Conservation (phyloP, 2,329 filamentous ascomycete species). For the Teratosphaeria destructans region DNA sequence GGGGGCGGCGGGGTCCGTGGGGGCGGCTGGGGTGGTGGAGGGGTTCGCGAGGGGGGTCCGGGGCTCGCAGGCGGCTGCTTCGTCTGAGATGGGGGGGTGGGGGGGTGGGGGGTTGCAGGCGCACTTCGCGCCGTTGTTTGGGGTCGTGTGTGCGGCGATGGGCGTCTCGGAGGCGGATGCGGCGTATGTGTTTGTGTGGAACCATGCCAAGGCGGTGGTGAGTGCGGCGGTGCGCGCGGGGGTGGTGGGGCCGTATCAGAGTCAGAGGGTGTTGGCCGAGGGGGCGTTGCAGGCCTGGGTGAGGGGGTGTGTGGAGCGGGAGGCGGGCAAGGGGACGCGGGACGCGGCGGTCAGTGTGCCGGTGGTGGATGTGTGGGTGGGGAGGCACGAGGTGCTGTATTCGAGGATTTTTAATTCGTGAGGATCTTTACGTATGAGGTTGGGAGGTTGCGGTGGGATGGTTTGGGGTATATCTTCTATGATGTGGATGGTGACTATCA, state of each 20-base stretch:
- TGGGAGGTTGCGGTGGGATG: background rate
- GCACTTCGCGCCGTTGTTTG: slow-evolving; percentile 63
- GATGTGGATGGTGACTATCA: background rate
- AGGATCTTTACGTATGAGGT: background rate
- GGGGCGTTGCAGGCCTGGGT: slow-evolving; percentile 49
- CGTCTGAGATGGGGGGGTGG: slow-evolving; percentile 4
- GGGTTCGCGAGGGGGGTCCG: slow-evolving; percentile 1
- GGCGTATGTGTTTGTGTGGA: slow-evolving; percentile 65
- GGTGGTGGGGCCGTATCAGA: slow-evolving; percentile 71
- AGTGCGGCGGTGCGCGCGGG: slow-evolving; percentile 68
- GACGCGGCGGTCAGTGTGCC: slow-evolving; percentile 67
- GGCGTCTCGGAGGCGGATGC: slow-evolving; percentile 52
- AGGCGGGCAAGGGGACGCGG: slow-evolving; percentile 47
- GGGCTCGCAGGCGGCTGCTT: background rate
- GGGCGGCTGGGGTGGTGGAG: background rate
- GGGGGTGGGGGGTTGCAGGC: slow-evolving; percentile 31
- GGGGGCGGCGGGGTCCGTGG: background rate
- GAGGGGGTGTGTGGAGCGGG: slow-evolving; percentile 46
- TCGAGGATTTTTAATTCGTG: slow-evolving; percentile 80
- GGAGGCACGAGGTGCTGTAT: slow-evolving; percentile 72
- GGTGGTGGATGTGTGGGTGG: slow-evolving; percentile 72
- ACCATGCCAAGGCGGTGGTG: slow-evolving; percentile 65
- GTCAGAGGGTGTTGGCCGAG: slow-evolving; percentile 61
- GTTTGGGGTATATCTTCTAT: background rate
- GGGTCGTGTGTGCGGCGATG: slow-evolving; percentile 53